These are phyloP conservation scores for Epichloe elymi DNA, from an alignment of 2,329 filamentous ascomycete genomes.

Conservation along the genomic window DNA sequence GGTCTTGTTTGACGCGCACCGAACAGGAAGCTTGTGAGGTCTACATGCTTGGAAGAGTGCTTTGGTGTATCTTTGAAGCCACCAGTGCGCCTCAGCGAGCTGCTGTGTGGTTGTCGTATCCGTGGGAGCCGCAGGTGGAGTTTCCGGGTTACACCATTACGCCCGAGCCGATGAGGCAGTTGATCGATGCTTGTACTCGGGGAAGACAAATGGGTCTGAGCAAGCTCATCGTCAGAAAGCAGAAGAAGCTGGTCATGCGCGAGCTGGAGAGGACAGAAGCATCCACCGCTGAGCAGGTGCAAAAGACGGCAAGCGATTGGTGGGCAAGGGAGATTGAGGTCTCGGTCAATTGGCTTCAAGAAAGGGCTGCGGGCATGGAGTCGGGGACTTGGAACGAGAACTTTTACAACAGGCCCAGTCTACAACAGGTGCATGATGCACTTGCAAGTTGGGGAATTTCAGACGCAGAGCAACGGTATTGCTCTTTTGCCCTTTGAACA, in stretches of 20 bases:
- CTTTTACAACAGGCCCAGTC: constrained; percentile 32
- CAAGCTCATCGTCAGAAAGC: constrained; percentile 29
- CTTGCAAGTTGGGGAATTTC: constrained; percentile 12
- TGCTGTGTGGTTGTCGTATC: constrained; percentile 46
- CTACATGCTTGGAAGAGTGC: constrained; percentile 47
- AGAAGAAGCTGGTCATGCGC: constrained; percentile 33
- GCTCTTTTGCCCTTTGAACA: not conserved
- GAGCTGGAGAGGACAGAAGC: constrained; percentile 17
- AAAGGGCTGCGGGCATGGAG: constrained; percentile 25
- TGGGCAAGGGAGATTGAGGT: constrained; percentile 34
- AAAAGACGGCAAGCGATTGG: constrained; percentile 28
- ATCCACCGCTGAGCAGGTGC: constrained; percentile 23
- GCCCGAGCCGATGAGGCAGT: constrained; percentile 28
- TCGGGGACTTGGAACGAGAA: constrained; percentile 36
- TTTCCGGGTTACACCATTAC: constrained; percentile 40
- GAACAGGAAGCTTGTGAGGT: constrained; percentile 47
- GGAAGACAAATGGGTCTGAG: constrained; percentile 33
- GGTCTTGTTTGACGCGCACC: constrained; percentile 34
- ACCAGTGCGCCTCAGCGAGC: constrained; percentile 43
- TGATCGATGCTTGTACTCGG: constrained; percentile 39
- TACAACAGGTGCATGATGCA: constrained; percentile 28
- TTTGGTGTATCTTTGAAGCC: constrained; percentile 52
- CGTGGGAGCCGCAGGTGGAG: constrained; percentile 39
- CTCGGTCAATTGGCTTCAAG: constrained; percentile 33
- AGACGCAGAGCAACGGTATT: not conserved